Base-by-base conservation (phyloP, 2,329 filamentous ascomycete genomes). In the Pseudonectria buxi region DNA sequence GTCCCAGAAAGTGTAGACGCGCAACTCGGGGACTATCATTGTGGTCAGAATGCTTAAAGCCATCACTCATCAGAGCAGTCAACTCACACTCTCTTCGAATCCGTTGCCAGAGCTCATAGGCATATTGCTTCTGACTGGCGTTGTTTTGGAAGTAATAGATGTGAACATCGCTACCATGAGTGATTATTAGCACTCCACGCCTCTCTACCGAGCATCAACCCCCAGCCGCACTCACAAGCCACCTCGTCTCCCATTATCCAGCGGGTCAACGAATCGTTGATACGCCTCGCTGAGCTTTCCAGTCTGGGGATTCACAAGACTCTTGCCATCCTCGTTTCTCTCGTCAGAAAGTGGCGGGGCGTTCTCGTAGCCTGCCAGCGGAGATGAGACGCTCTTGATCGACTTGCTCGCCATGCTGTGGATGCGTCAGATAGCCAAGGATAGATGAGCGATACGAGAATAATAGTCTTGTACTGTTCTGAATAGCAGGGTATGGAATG, bases 1-100 rank as follows among this genome's bases (percentile, higher is more conserved):
- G 46, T 92, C 82, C 74, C 78, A 94, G 46, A 94, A 67, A 11
- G 61, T 69, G 57, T 95, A 94, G 49, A 94, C 82, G 35, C 87
- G 75, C 13, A 94, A 68, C 56, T 95, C 88, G 7, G 88, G 87
- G 53, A 94, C 84, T 88, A 13, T 33, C 33, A 35, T 28, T 24
- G 9, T 7, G 9, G 3, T 31, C 7, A 43, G 29, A 13, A 18
- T 29, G 10, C 7, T 1, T 7, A 27, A 9, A 14, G 12, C 6
- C 24, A 4, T 10, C 10, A 4, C 14, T 22, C 6, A 16, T 5
- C 13, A 14, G 25, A n/a, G 1, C 3, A 12, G 0, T 2, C 13
- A 10, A 54, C 71, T 56, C 64, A 86, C 81, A 94, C 64, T 95
- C 87, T 40, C 80, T 71, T 32, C 87, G 69, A 46, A 94, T 85